A percentile compares a stretch with the other conserved stretches of the same genome.
Conservation (phyloP, 169 alveolate genomes). For the Prorocentrum cordatum region DNA sequence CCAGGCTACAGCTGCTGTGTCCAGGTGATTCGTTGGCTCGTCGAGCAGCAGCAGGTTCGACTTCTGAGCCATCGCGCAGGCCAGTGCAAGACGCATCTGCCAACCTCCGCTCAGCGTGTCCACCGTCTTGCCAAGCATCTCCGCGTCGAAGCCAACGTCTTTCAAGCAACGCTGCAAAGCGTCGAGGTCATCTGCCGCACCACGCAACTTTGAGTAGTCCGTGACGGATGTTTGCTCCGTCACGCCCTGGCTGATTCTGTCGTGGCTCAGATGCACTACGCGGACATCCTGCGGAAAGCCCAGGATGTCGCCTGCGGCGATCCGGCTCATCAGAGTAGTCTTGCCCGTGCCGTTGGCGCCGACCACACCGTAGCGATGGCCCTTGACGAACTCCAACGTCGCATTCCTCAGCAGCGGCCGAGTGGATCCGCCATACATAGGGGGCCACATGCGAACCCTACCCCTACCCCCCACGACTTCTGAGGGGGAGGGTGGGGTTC, state of each 20-base stretch:
- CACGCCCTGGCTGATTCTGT: no score
- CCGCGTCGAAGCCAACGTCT: no score
- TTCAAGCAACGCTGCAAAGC: no score
- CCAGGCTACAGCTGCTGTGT: conserved; percentile 34
- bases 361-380: conserved; percentile 55
- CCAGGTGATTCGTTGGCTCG: conserved; percentile 49
- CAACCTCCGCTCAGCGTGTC: conserved; percentile 37
- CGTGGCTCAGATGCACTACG: no score
- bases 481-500: no score
- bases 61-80: conserved; percentile 47
- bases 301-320: conserved; percentile 41
- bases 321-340: conserved; percentile 58
- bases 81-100: conserved; percentile 38
- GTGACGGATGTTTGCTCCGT: no score
- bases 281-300: no score
- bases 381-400: background rate
- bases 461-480: no score
- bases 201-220: no score
- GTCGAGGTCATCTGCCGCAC: no score
- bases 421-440: background rate
- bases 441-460: no score
- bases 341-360: conserved; percentile 63
- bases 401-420: background rate
- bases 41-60: conserved; percentile 16
- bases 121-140: conserved; percentile 22